Evolutionary conservation across 2,329 filamentous ascomycete species (phyloP).

Genomic region (Zasmidium citrigriseum): DNA sequence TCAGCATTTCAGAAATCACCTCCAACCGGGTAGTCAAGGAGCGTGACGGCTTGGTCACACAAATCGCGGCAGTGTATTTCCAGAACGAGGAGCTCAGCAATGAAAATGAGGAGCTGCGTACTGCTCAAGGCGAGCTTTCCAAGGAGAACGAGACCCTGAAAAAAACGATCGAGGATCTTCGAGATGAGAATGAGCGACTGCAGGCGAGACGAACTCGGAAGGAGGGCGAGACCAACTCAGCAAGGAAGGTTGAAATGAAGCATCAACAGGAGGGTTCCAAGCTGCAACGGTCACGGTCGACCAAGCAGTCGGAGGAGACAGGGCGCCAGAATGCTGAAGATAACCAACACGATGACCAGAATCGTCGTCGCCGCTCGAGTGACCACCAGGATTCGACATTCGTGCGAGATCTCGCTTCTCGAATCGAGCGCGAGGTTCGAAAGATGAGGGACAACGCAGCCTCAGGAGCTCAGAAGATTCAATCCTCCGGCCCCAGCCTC

Average conservation of each 20-base stretch:
- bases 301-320: not conserved
- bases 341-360: not conserved
- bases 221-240: not conserved
- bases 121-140: slow-evolving; percentile 57
- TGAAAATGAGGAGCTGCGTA: slow-evolving; percentile 58
- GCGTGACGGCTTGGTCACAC: slow-evolving; percentile 64
- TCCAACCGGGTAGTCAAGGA: slow-evolving; percentile 64
- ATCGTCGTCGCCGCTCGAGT: not conserved
- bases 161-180: slow-evolving; percentile 40
- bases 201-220: slow-evolving; percentile 36
- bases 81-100: slow-evolving; percentile 53
- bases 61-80: slow-evolving; percentile 62
- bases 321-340: not conserved
- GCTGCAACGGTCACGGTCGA: not conserved
- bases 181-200: slow-evolving; percentile 43
- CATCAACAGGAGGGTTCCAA: not conserved
- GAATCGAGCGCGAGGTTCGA: slow-evolving; percentile 33
- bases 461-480: slow-evolving; percentile 8
- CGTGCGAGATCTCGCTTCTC: slow-evolving; percentile 24
- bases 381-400: slow-evolving; percentile 22
- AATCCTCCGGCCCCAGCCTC: not conserved
- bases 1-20: slow-evolving; percentile 63
- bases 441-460: slow-evolving; percentile 23
- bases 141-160: slow-evolving; percentile 79
- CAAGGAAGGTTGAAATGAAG: not conserved